Evolutionary conservation across 345 rosid species (phyloP), one percentile per base, ranked within the genome.

Genomic region (Eucalyptus marginata): DNA sequence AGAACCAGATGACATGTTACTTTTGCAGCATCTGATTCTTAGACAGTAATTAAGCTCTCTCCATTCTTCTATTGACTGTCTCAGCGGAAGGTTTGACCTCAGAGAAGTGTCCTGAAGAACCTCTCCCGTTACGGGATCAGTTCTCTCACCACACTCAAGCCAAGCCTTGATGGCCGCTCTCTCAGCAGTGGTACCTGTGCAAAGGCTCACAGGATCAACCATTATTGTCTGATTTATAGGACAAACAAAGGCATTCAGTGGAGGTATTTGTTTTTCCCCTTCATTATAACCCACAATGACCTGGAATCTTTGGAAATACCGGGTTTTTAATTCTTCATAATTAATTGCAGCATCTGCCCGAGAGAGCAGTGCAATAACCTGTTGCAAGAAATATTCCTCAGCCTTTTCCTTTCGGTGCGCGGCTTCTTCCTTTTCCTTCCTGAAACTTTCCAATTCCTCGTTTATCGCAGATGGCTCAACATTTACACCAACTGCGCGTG

Each of bases 11-110:
- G 92, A 91, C 90, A 95, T 89, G 89, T 92, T 93, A 56, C 87
- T 91, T 90, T 90, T 90, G 91, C 92, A 93, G 89, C 92, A 92
- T 92, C 96, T 93, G 83, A 95, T 93, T 90, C 89, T 89, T 64
- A 95, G 95, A 91, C 97, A 95, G 88, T 94, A 94, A 87, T 95
- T 95, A 62, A 93, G 93, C 90, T 95, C 97, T 89, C 93, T 94
- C 97, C 97, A 95, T 91, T 95, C 97, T 86, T 94, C 96, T 89
- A 95, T 94, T 36, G 97, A 94, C 89, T 94, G 94, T 90, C 96
- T 92, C 31, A 95, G 93, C 12, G 92, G 92, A 79, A 92, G 90
- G 88, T 95, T 95, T 68, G 97, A 91, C 92, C 97, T 93, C 92
- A 94, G 92, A 40, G 94, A 91, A 87, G 86, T 92, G 88, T 94